Conservation (phyloP, 805 yeast species). For the Yamadazyma sp. region DNA sequence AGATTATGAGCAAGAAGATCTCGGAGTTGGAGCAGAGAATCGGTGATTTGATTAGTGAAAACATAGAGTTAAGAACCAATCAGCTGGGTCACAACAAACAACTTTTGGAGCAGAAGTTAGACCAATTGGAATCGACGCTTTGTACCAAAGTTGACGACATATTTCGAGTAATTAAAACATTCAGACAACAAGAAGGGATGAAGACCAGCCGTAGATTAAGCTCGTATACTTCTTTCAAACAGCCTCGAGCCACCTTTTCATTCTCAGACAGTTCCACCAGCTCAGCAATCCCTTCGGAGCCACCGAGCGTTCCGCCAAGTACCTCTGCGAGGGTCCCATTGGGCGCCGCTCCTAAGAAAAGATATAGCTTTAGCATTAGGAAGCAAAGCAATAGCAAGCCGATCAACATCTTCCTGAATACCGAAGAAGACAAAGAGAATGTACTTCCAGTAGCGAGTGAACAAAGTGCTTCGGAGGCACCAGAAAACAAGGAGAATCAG, state of each 20-base stretch:
- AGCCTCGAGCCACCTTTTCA: too few species aligned
- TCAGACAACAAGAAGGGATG: constrained; percentile 44
- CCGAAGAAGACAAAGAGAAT: background rate
- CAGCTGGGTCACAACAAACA: constrained; percentile 26
- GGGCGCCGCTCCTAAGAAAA: background rate
- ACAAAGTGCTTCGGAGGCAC: too few species aligned
- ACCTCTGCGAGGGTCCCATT: background rate
- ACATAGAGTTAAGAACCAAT: constrained; percentile 40
- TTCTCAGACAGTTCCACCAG: too few species aligned
- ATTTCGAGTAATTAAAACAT: constrained; percentile 38
- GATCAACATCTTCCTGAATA: constrained; percentile 3
- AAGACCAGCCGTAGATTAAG: background rate
- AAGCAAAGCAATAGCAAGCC: constrained; percentile 2
- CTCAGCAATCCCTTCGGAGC: too few species aligned
- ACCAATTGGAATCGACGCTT: constrained; percentile 41
- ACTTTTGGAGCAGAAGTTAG: constrained; percentile 37
- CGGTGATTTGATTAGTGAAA: constrained; percentile 51
- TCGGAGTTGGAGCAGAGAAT: constrained; percentile 53
- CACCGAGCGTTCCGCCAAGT: background rate
- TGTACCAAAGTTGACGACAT: constrained; percentile 46
- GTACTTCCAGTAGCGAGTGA: background rate
- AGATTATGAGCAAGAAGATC: constrained; percentile 50
- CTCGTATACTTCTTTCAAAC: too few species aligned
- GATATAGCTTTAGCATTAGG: constrained; percentile 4
- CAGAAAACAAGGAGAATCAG: background rate